Evolutionary conservation across 202 grass and related monocot species (phyloP).

Genomic region (Brachypodium distachyon): DNA sequence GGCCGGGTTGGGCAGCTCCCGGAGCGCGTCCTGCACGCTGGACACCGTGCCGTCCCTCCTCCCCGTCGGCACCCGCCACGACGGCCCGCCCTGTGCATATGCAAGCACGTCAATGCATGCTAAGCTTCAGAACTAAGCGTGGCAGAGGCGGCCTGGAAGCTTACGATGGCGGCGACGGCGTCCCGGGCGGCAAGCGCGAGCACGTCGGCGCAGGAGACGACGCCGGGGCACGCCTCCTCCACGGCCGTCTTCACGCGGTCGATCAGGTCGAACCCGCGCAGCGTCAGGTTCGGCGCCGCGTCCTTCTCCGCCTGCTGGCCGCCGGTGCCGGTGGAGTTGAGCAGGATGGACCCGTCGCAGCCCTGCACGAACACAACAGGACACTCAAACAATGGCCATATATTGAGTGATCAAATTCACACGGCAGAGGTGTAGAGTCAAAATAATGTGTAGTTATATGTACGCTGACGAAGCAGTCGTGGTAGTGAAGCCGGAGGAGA

Average conservation of each 20-base stretch:
- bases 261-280: conserved; percentile 80
- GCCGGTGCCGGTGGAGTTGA: conserved; percentile 45
- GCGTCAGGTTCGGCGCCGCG: conserved; percentile 61
- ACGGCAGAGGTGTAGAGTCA: too few species aligned
- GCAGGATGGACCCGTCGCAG: conserved; percentile 75
- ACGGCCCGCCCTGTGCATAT: conserved; percentile 54
- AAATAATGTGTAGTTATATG: not conserved
- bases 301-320: conserved; percentile 80
- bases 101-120: not conserved
- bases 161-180: conserved; percentile 67
- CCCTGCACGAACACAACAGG: conserved; percentile 27
- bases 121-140: not conserved
- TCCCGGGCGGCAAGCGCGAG: conserved; percentile 65
- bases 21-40: conserved; percentile 38
- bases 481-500: conserved; percentile 74
- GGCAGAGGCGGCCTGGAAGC: not conserved
- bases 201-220: conserved; percentile 87
- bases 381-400: too few species aligned
- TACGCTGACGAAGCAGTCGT: conserved; percentile 95
- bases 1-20: conserved; percentile 45
- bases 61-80: conserved; percentile 79
- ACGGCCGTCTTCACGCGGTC: conserved; percentile 59
- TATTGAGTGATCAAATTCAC: too few species aligned
- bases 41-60: conserved; percentile 74
- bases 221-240: conserved; percentile 72